phyloP scores from a whole-genome alignment of 805 yeast species.

The Candida succiphila region DNA sequence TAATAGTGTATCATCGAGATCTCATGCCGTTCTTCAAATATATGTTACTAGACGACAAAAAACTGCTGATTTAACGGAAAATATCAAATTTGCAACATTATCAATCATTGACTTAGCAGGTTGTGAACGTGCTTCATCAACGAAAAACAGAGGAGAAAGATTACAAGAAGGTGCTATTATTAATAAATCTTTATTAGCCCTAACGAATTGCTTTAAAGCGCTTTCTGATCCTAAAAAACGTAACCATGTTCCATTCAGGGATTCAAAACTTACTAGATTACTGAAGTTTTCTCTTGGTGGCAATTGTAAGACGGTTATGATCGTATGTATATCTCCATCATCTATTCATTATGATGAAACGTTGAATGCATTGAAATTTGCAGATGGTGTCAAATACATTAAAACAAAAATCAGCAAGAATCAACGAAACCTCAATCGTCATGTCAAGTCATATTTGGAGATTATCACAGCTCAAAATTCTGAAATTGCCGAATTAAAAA shows the following conservation, averaged over 20 bases:
- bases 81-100: constrained; percentile 68
- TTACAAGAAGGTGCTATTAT: constrained; percentile 90
- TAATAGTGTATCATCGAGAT: constrained; percentile 80
- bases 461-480: constrained; percentile 75
- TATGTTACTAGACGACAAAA: constrained; percentile 50
- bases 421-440: constrained; percentile 66
- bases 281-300: constrained; percentile 89
- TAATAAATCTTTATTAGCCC: constrained; percentile 76
- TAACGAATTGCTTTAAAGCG: constrained; percentile 93
- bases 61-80: constrained; percentile 53
- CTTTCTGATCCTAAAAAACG: constrained; percentile 61
- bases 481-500: constrained; percentile 60
- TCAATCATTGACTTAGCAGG: constrained; percentile 92
- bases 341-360: constrained; percentile 89
- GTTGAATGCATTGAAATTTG: constrained; percentile 81
- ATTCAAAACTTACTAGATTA: constrained; percentile 80
- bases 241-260: constrained; percentile 82
- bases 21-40: constrained; percentile 88
- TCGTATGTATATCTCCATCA: constrained; percentile 87
- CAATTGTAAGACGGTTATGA: constrained; percentile 91
- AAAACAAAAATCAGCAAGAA: constrained; percentile 72
- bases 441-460: constrained; percentile 74
- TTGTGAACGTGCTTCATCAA: constrained; percentile 87
- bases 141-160: constrained; percentile 74
- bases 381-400: constrained; percentile 84